Evolutionary conservation across 2,329 filamentous ascomycete species (phyloP), one percentile per base, ranked within the genome.

Genomic region (Colletotrichum gloeosporioides): DNA sequence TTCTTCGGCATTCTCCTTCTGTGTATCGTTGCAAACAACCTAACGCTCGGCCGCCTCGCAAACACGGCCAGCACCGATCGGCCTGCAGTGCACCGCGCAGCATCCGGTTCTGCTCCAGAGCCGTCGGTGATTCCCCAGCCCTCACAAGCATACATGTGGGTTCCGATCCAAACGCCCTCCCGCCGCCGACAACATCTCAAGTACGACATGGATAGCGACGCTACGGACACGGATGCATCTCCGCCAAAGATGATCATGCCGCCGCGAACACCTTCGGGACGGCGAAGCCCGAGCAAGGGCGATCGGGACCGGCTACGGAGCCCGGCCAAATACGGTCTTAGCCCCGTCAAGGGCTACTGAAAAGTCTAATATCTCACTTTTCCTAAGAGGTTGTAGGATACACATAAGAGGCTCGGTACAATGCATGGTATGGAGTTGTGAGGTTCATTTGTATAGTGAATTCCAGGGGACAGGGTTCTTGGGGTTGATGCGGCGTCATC

Each of bases 151-250:
- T 89, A 88, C 79, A 88, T 90, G 80, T 88, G 86, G 83, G 85
- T 89, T 66, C 89, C 88, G 5, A 86, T 90, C 31, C 87, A 89
- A 78, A 90, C 88, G 16, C 88, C 89, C 6, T 85, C 85, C 66
- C 85, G 86, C 69, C 85, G 89, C 27, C 85, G 87, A 63, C 18
- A 49, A 7, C 82, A 83, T n/a, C 81, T 86, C 4, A 65, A 80
- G 16, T 80, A 85, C 34, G 80, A 80, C 64, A n/a, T 49, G 44
- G 44, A 49, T 22, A 85, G 87, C 66, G 88, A 90, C 10, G 87
- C 83, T 2, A 88, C 87, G 1, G 90, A 91, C 55, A 90, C 89
- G 4, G 90, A 92, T 71, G 75, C 82, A 4, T 89, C 89, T 9
- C 88, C 89, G 0, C 84, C 85, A 7, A 84, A 83, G 49, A 82